Evolutionary conservation across 306 rosid genomes (phyloP).

Genomic region (Citrullus amarus): DNA sequence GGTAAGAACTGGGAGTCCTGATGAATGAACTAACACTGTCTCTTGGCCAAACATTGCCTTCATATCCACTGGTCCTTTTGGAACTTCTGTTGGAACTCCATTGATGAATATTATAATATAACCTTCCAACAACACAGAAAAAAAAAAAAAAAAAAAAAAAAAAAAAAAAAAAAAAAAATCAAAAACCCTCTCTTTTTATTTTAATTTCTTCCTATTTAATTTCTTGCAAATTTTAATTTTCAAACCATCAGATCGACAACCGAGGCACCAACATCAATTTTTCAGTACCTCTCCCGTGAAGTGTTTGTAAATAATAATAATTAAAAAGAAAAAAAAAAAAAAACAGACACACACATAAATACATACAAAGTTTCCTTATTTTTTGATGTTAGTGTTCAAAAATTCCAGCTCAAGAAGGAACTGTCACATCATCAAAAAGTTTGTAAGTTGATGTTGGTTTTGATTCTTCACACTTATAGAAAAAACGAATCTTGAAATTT

Average conservation of each 20-base stretch:
- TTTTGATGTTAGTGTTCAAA: background rate
- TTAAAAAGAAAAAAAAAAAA: too few relatives aligned
- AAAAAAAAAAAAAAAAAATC: background rate
- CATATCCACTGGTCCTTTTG: conserved; percentile 52
- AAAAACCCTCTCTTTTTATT: background rate
- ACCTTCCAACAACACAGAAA: conserved; percentile 18
- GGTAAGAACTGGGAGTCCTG: conserved; percentile 56
- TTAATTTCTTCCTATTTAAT: background rate
- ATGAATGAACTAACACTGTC: conserved; percentile 56
- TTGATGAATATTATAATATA: conserved; percentile 64
- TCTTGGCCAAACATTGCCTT: conserved; percentile 62
- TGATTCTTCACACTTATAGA: too few relatives aligned
- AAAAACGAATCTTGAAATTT: too few relatives aligned
- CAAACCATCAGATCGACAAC: background rate
- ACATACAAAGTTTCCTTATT: background rate
- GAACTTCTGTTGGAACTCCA: conserved; percentile 65
- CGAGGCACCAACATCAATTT: background rate
- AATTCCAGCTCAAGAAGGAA: conserved; percentile 14
- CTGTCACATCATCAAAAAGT: conserved; percentile 50
- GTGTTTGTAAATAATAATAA: background rate
- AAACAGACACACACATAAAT: background rate
- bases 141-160: background rate
- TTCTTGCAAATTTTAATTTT: background rate
- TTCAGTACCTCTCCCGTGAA: background rate
- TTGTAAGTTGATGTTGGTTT: conserved; percentile 4